Evolutionary conservation across 805 yeast genomes (phyloP), one percentile per base, ranked within the genome.

Genomic region (Debaryomyces maramus): DNA sequence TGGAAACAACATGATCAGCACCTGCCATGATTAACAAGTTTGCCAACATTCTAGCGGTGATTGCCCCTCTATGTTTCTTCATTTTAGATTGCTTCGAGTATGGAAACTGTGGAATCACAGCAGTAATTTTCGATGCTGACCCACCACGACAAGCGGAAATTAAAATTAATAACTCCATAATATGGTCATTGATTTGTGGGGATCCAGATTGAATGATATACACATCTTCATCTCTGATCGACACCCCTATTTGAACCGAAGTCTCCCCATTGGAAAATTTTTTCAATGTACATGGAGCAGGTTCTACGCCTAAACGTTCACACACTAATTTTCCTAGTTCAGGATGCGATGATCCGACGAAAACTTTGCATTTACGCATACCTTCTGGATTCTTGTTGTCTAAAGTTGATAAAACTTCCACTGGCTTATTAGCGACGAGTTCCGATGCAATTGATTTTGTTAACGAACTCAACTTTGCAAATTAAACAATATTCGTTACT

Each of bases 21-120:
- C 99, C 99, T 3, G 99, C 98, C 95, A 93, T 95, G 42, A 89
- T 81, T 47, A 93, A 72, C 57, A 93, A 70, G 54, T 93, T 93
- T 45, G 99, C 98, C 59, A 93, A 76, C 98, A 93, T 87, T 60
- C 98, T 80, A 11, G 99, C 99, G 3, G 99, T 91, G 56, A 93
- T 93, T 29, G 99, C 98, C 39, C 99, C 99, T 66, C 99, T 77
- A 61, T 93, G 98, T 64, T 89, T 93, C 71, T 93, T 93, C 99
- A 93, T 93, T 70, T 95, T 93, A 51, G 91, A 82, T 67, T 93
- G 99, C 64, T 91, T 85, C 9, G 97, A 88, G 70, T 93, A 93
- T 23, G 99, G 99, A 62, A 91, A 95, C 65, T 89, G 95, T 1
- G 99, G 99, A 38, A 93, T 83, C 22, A 93, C 99, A 7, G 97